phyloP scores from a whole-genome alignment of 2,329 filamentous ascomycete genomes.

The Aspergillus puulaauensis region DNA sequence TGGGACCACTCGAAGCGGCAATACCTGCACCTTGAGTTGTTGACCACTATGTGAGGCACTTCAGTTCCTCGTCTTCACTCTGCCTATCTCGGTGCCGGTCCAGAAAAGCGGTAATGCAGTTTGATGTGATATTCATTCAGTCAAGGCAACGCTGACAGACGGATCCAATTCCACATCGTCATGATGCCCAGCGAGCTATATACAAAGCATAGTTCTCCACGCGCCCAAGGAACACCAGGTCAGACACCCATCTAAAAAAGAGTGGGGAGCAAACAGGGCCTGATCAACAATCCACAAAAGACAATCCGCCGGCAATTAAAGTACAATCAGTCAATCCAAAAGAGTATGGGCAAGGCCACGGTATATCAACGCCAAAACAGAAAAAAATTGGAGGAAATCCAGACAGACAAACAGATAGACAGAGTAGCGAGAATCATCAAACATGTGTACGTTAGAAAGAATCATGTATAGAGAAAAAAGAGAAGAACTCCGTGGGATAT shows the following conservation, averaged over 20 bases:
- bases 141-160: neutral
- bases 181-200: neutral
- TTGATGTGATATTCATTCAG: neutral
- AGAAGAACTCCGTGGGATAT: neutral
- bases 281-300: neutral
- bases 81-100: neutral
- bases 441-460: conserved; percentile 17
- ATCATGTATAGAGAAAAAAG: conserved; percentile 16
- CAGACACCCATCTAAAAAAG: neutral
- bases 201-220: neutral
- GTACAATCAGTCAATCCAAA: conserved; percentile 11
- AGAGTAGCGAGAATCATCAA: conserved; percentile 9
- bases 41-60: neutral
- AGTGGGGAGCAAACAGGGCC: neutral
- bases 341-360: neutral
- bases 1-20: neutral
- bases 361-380: conserved; percentile 8
- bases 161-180: neutral
- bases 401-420: neutral
- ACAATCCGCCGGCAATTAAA: conserved; percentile 5
- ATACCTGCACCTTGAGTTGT: neutral
- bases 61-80: neutral
- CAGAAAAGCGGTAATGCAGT: neutral
- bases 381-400: neutral
- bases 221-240: neutral